Conservation (phyloP, 164 flowering plant species). For the Aristolochia contorta region DNA sequence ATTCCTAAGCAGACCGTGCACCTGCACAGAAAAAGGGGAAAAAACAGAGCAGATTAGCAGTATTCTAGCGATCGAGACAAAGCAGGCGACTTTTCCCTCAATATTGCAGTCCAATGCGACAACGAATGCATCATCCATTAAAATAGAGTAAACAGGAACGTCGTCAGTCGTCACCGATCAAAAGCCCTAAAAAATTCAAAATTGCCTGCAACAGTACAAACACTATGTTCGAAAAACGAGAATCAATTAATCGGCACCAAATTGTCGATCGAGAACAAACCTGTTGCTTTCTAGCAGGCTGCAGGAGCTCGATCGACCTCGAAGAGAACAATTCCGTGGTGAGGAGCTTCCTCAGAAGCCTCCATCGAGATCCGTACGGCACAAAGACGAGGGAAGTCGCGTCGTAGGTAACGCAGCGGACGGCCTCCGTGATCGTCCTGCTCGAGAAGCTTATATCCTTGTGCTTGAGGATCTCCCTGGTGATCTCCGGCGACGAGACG, state of each 20-base stretch:
- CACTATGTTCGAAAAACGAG: not conserved
- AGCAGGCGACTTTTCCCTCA: too few relatives aligned
- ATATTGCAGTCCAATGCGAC: too few relatives aligned
- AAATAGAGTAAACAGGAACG: too few relatives aligned
- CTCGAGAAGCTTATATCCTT: slow-evolving; percentile 22
- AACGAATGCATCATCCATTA: too few relatives aligned
- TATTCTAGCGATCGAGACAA: too few relatives aligned
- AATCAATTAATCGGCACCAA: not conserved
- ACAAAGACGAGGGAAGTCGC: slow-evolving; percentile 21
- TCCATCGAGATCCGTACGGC: slow-evolving; percentile 23
- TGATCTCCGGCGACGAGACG: slow-evolving; percentile 21
- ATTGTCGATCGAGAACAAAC: not conserved
- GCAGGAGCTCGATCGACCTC: slow-evolving; percentile 16
- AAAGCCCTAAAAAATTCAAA: not conserved
- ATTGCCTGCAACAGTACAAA: too few relatives aligned
- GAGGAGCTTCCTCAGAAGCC: slow-evolving; percentile 18
- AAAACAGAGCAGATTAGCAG: too few relatives aligned
- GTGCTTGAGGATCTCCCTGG: slow-evolving; percentile 20
- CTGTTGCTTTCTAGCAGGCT: slow-evolving; percentile 20
- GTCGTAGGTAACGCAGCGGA: slow-evolving; percentile 15
- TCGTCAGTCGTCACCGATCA: too few relatives aligned
- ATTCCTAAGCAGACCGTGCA: slow-evolving; percentile 8
- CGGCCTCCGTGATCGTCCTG: slow-evolving; percentile 25
- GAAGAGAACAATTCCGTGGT: slow-evolving; percentile 23
- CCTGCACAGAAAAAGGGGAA: slow-evolving; percentile 6